A percentile compares a stretch with the other conserved stretches of the same genome.
phyloP scores from a whole-genome alignment of 306 rosid genomes.

The Alnus rubra region DNA sequence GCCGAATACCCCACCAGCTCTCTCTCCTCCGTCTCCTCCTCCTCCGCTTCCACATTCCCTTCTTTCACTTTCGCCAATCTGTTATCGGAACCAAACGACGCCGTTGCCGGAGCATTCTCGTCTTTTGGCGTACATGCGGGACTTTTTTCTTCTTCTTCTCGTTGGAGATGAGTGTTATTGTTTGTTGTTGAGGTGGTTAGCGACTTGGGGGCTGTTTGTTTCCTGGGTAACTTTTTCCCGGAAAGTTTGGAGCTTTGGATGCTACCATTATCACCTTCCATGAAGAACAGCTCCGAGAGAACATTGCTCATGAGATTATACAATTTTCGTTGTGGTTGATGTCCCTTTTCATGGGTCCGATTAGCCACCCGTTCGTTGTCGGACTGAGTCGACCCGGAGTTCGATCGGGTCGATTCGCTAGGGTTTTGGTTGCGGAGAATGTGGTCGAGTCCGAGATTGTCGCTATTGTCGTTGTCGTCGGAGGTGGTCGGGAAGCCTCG shows the following conservation, averaged over 20 bases:
- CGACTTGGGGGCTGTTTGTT: constrained; percentile 75
- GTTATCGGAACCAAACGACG: constrained; percentile 25
- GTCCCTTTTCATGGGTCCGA: constrained; percentile 6
- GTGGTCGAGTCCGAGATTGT: constrained; percentile 59
- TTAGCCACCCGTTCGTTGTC: constrained; percentile 8
- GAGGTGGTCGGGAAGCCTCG: constrained; percentile 61
- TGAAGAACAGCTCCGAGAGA: constrained; percentile 72
- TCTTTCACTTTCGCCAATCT: constrained; percentile 15
- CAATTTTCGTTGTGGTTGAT: constrained; percentile 22
- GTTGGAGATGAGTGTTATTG: constrained; percentile 7
- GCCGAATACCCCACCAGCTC: constrained; percentile 74
- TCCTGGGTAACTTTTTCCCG: constrained; percentile 61
- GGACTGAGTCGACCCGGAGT: constrained; percentile 15
- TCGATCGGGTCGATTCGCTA: constrained; percentile 30
- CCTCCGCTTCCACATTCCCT: constrained; percentile 16
- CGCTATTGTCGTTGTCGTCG: constrained; percentile 42
- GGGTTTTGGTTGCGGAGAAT: constrained; percentile 46
- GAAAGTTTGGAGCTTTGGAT: constrained; percentile 35
- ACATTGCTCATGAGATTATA: constrained; percentile 38
- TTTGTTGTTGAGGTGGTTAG: constrained; percentile 37
- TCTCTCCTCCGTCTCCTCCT: constrained; percentile 37
- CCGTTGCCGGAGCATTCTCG: constrained; percentile 12
- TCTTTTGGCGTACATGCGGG: constrained; percentile 23
- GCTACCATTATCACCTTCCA: constrained; percentile 33
- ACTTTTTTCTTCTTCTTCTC: constrained; percentile 20